phyloP scores from a whole-genome alignment of 1,139 yeast species.

The Blastobotrys petasosporus region DNA sequence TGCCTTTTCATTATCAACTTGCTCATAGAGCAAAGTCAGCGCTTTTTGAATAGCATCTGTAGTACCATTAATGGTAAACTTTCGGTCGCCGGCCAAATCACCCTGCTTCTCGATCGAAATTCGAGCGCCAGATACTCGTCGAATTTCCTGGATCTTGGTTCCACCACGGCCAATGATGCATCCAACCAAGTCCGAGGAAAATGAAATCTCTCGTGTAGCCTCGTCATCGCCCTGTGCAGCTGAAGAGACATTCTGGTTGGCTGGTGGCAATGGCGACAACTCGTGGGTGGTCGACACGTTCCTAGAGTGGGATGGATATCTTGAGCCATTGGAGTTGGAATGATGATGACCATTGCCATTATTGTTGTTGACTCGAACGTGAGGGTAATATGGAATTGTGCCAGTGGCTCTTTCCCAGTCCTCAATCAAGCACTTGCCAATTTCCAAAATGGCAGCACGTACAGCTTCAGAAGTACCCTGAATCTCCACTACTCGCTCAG shows the following conservation, averaged over 20 bases:
- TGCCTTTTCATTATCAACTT: conserved; percentile 70
- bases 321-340: not conserved
- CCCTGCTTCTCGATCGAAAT: conserved; percentile 73
- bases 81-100: conserved; percentile 53
- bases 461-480: conserved; percentile 73
- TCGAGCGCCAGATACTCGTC: conserved; percentile 73
- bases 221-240: conserved; percentile 23
- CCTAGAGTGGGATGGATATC: not conserved
- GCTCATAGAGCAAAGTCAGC: conserved; percentile 58
- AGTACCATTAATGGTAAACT: conserved; percentile 68
- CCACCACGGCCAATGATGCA: conserved; percentile 88
- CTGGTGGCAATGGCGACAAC: conserved; percentile 8
- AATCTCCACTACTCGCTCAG: conserved; percentile 82
- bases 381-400: conserved; percentile 61
- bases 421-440: conserved; percentile 68
- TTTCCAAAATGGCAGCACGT: conserved; percentile 51
- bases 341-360: conserved; percentile 1
- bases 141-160: conserved; percentile 76
- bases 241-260: too few species aligned
- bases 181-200: conserved; percentile 84
- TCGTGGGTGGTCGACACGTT: conserved; percentile 10
- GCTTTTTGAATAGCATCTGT: conserved; percentile 64
- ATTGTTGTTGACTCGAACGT: conserved; percentile 30
- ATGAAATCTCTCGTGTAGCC: conserved; percentile 42
- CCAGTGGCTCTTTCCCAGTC: conserved; percentile 59